Conservation (phyloP, 148 eudicot genomes). For the Dianthus caryophyllus region DNA sequence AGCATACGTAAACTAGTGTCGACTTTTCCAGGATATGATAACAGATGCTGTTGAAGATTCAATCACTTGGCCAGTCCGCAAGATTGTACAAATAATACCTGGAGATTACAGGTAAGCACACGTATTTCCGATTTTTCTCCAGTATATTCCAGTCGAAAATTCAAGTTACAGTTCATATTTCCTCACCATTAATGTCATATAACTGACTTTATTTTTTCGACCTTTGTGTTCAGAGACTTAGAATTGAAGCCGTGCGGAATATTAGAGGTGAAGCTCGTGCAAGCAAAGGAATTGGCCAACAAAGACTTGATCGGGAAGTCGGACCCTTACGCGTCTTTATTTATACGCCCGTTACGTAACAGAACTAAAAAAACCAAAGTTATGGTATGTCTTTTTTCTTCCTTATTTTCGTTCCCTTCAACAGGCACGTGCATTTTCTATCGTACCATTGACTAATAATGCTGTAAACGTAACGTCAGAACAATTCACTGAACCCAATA, state of each 20-base stretch:
- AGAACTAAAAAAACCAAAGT: constrained; percentile 62
- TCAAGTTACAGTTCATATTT: too few relatives aligned
- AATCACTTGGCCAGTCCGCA: constrained; percentile 82
- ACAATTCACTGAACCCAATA: constrained; percentile 67
- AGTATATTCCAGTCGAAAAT: background rate
- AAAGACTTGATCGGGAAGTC: constrained; percentile 89
- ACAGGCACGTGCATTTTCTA: background rate
- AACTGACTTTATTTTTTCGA: background rate
- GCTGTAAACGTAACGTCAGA: constrained; percentile 33
- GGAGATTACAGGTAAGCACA: constrained; percentile 71
- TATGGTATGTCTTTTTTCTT: constrained; percentile 42
- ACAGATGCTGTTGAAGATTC: constrained; percentile 92
- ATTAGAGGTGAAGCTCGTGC: constrained; percentile 73
- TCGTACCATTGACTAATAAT: background rate
- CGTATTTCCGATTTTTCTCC: background rate
- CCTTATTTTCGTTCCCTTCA: background rate
- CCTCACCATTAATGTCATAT: too few relatives aligned
- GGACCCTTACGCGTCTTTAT: constrained; percentile 70
- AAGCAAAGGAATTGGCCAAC: constrained; percentile 70
- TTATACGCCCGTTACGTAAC: constrained; percentile 62
- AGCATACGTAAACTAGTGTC: background rate
- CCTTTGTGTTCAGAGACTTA: constrained; percentile 40
- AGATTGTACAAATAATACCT: constrained; percentile 69
- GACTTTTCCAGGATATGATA: constrained; percentile 55
- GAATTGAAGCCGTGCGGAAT: constrained; percentile 75